These are phyloP conservation scores for Yarrowia galli DNA, from an alignment of 1,139 yeast species.

Conservation along the genomic window DNA sequence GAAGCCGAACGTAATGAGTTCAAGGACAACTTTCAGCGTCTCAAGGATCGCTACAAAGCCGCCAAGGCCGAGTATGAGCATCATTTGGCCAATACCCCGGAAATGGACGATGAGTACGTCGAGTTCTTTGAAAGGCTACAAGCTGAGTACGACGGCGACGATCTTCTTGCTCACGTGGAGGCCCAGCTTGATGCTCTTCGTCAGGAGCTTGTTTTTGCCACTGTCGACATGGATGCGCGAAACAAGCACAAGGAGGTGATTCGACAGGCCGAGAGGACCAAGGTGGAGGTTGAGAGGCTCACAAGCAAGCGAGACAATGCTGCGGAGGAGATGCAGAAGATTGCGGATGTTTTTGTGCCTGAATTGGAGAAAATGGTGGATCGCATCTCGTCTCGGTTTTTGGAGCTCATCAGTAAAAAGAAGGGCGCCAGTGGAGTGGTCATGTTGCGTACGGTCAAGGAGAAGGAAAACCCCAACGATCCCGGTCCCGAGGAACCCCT, in stretches of 20 bases:
- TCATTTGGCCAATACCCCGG: neutral
- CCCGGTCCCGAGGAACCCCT: constrained; percentile 70
- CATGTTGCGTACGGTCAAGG: constrained; percentile 66
- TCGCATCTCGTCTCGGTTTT: constrained; percentile 55
- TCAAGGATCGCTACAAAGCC: neutral
- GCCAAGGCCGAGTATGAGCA: constrained; percentile 40
- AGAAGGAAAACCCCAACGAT: constrained; percentile 62
- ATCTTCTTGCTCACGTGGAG: constrained; percentile 19
- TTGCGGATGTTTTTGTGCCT: constrained; percentile 11
- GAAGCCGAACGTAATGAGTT: constrained; percentile 15
- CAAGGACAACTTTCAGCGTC: neutral
- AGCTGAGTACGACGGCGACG: constrained; percentile 15
- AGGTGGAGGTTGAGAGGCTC: neutral
- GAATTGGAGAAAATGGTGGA: constrained; percentile 57
- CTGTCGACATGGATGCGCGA: constrained; percentile 46
- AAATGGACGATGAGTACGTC: constrained; percentile 40
- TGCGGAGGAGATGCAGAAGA: constrained; percentile 17
- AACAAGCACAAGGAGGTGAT: constrained; percentile 54
- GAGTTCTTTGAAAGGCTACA: neutral
- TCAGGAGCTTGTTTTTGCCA: constrained; percentile 5
- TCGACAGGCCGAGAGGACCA: constrained; percentile 21
- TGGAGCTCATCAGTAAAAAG: neutral
- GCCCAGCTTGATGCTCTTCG: constrained; percentile 33
- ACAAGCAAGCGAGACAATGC: neutral
- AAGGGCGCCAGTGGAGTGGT: constrained; percentile 51